Conservation (phyloP, 805 yeast genomes). For the Hanseniaspora vineae region DNA sequence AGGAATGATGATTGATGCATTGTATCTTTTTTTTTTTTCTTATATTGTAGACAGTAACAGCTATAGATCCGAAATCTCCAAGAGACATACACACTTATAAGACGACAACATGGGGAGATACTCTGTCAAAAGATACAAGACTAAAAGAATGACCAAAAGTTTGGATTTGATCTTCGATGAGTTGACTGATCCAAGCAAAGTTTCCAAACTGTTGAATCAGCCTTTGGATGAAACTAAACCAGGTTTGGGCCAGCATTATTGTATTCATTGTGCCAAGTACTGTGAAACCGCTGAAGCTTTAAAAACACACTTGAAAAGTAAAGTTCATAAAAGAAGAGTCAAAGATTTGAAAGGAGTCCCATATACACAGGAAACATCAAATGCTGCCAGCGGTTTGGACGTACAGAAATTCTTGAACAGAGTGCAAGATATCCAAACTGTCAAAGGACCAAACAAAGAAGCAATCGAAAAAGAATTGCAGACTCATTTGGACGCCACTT, state of each 20-base stretch:
- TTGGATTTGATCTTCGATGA: slow-evolving; percentile 75
- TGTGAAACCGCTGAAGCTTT: slow-evolving; percentile 68
- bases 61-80: too few species aligned
- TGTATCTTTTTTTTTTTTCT: too few species aligned
- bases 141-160: slow-evolving; percentile 78
- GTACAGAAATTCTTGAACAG: slow-evolving; percentile 50
- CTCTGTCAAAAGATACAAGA: slow-evolving; percentile 75
- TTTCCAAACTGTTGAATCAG: slow-evolving; percentile 59
- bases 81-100: background rate
- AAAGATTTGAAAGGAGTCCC: slow-evolving; percentile 67
- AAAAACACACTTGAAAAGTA: slow-evolving; percentile 58
- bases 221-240: slow-evolving; percentile 81
- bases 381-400: slow-evolving; percentile 79
- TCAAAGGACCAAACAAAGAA: slow-evolving; percentile 34
- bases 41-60: too few species aligned
- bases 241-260: slow-evolving; percentile 90
- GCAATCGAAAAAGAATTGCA: slow-evolving; percentile 29
- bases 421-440: slow-evolving; percentile 46
- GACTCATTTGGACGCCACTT: slow-evolving; percentile 15
- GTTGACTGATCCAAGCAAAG: slow-evolving; percentile 48
- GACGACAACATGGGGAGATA: slow-evolving; percentile 63
- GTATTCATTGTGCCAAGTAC: slow-evolving; percentile 89
- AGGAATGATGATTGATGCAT: too few species aligned
- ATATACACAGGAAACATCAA: slow-evolving; percentile 77
- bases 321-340: slow-evolving; percentile 78